phyloP scores from a whole-genome alignment of 306 rosid species.

The Ormosia emarginata region DNA sequence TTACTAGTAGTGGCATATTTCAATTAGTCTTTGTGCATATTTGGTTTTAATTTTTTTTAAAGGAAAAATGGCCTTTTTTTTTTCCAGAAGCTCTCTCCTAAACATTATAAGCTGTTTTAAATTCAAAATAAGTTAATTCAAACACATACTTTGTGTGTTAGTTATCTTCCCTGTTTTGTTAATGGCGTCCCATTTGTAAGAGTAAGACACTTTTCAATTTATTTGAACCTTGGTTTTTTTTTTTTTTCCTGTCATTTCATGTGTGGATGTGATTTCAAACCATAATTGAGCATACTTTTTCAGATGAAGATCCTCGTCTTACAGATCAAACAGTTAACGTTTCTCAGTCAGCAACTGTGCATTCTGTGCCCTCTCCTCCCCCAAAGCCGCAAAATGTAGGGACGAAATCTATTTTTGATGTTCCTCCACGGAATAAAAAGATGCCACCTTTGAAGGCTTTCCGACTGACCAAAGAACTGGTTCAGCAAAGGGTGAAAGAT shows the following conservation, averaged over 20 bases:
- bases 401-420: constrained; percentile 50
- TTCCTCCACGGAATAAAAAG: constrained; percentile 43
- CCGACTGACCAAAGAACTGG: constrained; percentile 62
- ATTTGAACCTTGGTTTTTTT: neutral
- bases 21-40: neutral
- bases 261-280: neutral
- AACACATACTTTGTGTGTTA: neutral
- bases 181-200: neutral
- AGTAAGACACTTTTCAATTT: neutral
- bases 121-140: neutral
- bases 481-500: constrained; percentile 76
- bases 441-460: constrained; percentile 70
- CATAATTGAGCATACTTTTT: constrained; percentile 18
- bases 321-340: constrained; percentile 34
- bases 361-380: constrained; percentile 21
- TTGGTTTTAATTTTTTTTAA: too few relatives aligned
- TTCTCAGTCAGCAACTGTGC: constrained; percentile 32
- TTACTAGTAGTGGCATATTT: neutral
- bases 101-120: neutral
- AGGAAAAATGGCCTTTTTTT: too few relatives aligned
- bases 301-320: constrained; percentile 39
- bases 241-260: neutral
- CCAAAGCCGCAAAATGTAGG: constrained; percentile 22
- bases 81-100: neutral
- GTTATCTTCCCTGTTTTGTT: neutral